phyloP scores from a whole-genome alignment of 371 early-diverging fungal species.

The Saksenaea oblongispora region DNA sequence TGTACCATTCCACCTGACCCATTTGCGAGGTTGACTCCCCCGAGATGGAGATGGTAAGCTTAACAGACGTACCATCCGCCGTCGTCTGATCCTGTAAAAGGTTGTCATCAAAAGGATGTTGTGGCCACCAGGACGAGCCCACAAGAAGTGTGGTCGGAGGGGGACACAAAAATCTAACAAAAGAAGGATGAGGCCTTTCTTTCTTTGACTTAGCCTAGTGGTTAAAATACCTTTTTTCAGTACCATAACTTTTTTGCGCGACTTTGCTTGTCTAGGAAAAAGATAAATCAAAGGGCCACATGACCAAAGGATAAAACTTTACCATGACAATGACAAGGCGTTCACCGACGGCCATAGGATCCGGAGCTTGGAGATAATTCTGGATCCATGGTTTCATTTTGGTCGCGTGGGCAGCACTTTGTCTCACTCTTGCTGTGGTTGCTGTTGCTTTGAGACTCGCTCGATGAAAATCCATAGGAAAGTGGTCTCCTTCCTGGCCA shows the following conservation, averaged over 20 bases:
- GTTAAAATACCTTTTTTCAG: slow-evolving; percentile 54
- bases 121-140: slow-evolving; percentile 64
- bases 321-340: slow-evolving; percentile 59
- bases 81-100: neutral
- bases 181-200: neutral
- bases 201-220: neutral
- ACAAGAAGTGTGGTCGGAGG: slow-evolving; percentile 75
- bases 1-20: slow-evolving; percentile 24
- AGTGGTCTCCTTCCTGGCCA: neutral
- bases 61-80: slow-evolving; percentile 11
- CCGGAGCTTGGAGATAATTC: slow-evolving; percentile 39
- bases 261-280: slow-evolving; percentile 56
- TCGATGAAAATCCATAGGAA: neutral
- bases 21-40: slow-evolving; percentile 20
- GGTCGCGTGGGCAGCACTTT: neutral
- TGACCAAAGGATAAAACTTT: neutral
- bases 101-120: neutral
- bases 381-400: slow-evolving; percentile 43
- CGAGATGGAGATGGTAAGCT: slow-evolving; percentile 20
- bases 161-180: slow-evolving; percentile 63
- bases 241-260: slow-evolving; percentile 73
- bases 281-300: neutral
- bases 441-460: slow-evolving; percentile 1
- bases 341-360: slow-evolving; percentile 39
- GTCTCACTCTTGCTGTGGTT: neutral